Evolutionary conservation across 441 rosid genomes (phyloP).

Genomic region (Eutrema salsugineum): DNA sequence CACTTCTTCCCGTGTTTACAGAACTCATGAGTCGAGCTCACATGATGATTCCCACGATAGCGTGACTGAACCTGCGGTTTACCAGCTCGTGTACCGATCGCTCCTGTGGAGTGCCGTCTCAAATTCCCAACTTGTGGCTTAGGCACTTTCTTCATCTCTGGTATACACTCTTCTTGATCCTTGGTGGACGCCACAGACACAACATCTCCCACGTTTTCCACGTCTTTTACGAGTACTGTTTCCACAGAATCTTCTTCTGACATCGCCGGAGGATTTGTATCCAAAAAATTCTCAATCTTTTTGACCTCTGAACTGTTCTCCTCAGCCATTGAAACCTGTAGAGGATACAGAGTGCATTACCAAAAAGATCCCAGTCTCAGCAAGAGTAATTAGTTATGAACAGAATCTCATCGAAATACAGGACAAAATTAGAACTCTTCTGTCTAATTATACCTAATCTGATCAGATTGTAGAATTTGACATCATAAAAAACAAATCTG

Average conservation of each 20-base stretch:
- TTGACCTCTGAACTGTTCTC: constrained; percentile 23
- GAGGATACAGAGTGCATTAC: constrained; percentile 1
- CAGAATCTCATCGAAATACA: background rate
- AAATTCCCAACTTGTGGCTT: constrained; percentile 21
- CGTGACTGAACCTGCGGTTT: constrained; percentile 32
- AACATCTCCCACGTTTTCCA: constrained; percentile 9
- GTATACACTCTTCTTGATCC: constrained; percentile 1
- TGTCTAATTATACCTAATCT: background rate
- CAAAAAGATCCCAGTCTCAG: background rate
- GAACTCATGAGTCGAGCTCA: constrained; percentile 51
- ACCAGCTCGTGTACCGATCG: constrained; percentile 28
- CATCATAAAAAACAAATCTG: background rate
- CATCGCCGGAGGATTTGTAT: background rate
- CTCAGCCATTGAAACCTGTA: constrained; percentile 32
- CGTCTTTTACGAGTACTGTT: background rate
- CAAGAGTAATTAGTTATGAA: background rate
- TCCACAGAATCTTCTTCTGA: background rate
- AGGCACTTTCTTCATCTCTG: background rate
- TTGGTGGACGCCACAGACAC: background rate
- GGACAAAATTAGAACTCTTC: background rate
- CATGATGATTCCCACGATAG: constrained; percentile 39
- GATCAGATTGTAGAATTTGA: constrained; percentile 15
- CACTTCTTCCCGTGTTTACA: constrained; percentile 43
- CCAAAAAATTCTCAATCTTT: constrained; percentile 10
- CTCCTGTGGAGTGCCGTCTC: constrained; percentile 50